These are phyloP conservation scores for Fomes fomentarius DNA, from an alignment of 1,284 basidiomycete genomes.

Conservation along the genomic window DNA sequence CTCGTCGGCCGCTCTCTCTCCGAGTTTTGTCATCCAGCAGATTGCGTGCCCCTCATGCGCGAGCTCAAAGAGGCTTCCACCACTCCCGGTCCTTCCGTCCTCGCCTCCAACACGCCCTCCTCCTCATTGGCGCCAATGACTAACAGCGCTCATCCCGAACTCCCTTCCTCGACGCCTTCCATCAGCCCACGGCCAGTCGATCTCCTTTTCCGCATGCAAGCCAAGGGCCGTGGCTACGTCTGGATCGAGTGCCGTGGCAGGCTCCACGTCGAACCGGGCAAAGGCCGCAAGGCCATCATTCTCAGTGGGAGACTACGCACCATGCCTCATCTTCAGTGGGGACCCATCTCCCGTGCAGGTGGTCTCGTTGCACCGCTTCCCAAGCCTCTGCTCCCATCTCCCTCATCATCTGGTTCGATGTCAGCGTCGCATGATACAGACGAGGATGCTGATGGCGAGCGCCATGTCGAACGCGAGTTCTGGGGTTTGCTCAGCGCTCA, in stretches of 20 bases:
- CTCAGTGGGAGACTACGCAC: constrained; percentile 74
- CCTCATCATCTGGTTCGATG: constrained; percentile 1
- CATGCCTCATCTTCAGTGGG: constrained; percentile 71
- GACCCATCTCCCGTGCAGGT: constrained; percentile 49
- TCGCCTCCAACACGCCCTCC: constrained; percentile 10
- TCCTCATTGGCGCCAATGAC: constrained; percentile 2
- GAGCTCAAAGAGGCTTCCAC: constrained; percentile 85
- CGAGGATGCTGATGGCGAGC: constrained; percentile 12
- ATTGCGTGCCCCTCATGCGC: constrained; percentile 89
- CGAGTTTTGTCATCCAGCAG: constrained; percentile 86
- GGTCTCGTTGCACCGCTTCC: constrained; percentile 38
- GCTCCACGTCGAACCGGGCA: constrained; percentile 86
- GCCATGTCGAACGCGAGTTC: constrained; percentile 45
- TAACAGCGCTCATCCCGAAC: neutral
- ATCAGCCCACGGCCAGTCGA: constrained; percentile 55
- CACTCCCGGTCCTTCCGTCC: constrained; percentile 26
- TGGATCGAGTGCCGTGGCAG: constrained; percentile 90
- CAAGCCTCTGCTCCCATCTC: neutral
- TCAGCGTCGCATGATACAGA: constrained; percentile 4
- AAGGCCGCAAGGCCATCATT: constrained; percentile 88
- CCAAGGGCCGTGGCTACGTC: constrained; percentile 69
- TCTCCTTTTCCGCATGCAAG: constrained; percentile 76
- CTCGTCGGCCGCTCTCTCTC: constrained; percentile 78
- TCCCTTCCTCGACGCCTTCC: constrained; percentile 15
- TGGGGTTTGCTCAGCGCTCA: constrained; percentile 59